These are phyloP conservation scores for Chaetoceros tenuissimus DNA, from an alignment of 108 stramenopile genomes.

Conservation along the genomic window DNA sequence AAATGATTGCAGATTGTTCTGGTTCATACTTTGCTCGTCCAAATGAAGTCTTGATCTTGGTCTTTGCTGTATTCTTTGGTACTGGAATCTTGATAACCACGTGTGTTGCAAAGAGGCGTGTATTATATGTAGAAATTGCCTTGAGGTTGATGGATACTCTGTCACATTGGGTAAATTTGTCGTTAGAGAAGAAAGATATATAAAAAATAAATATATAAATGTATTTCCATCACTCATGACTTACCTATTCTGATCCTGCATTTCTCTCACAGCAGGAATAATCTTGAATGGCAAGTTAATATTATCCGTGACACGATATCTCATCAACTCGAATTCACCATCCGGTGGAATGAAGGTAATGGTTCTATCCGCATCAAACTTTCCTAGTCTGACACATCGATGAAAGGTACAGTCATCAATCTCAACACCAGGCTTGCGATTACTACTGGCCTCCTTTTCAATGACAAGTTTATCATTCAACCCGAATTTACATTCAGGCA, in stretches of 20 bases:
- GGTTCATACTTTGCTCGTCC: conserved; percentile 97
- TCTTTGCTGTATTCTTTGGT: conserved; percentile 93
- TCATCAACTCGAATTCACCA: conserved; percentile 99
- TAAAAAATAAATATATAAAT: conserved; percentile 2
- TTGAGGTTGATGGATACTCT: conserved; percentile 92
- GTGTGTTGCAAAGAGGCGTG: conserved; percentile 89
- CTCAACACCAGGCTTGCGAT: conserved; percentile 85
- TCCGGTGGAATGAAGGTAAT: conserved; percentile 99
- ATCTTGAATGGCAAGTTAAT: conserved; percentile 92
- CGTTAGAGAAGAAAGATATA: neutral
- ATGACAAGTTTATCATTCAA: conserved; percentile 99
- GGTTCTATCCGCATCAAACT: conserved; percentile 98
- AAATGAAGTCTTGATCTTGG: conserved; percentile 86
- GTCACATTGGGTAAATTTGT: neutral
- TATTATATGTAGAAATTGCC: conserved; percentile 88
- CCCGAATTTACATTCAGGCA: conserved; percentile 99
- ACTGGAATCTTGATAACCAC: conserved; percentile 97
- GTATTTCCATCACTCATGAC: conserved; percentile 11
- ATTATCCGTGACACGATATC: conserved; percentile 95
- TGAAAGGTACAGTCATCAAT: conserved; percentile 99
- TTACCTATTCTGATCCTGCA: conserved; percentile 79
- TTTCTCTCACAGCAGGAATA: conserved; percentile 96
- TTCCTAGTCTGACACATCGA: conserved; percentile 93
- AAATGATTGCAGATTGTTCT: conserved; percentile 95
- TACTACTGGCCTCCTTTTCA: conserved; percentile 78